A percentile compares a stretch with the other conserved stretches of the same genome.
Conservation (phyloP, 2,329 filamentous ascomycete species). For the Xylaria sp. region DNA sequence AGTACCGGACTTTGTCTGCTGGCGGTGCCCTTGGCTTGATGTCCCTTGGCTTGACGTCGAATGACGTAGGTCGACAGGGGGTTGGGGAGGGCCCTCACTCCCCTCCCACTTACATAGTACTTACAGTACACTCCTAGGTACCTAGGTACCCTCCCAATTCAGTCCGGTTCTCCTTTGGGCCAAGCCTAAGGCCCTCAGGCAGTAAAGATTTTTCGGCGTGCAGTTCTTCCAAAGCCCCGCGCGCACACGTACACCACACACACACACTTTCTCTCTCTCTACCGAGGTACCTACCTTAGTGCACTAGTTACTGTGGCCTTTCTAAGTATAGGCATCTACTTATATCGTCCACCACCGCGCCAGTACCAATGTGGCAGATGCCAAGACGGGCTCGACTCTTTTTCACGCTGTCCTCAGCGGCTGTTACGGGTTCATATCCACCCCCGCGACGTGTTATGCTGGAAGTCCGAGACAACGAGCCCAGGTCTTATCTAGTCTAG, state of each 20-base stretch:
- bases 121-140: no score
- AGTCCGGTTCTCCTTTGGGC: conserved; percentile 13
- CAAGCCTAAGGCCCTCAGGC: not conserved
- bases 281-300: not conserved
- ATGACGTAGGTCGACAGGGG: conserved; percentile 3
- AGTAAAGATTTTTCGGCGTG: conserved; percentile 2
- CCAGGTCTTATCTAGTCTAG: conserved; percentile 22
- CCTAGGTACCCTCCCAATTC: no score
- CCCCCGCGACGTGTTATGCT: not conserved
- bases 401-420: not conserved
- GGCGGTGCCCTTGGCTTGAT: no score
- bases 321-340: no score
- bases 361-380: no score
- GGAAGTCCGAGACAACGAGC: not conserved
- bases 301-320: no score
- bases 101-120: no score
- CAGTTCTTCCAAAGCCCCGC: no score
- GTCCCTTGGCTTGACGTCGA: not conserved
- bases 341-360: no score
- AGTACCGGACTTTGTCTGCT: not conserved
- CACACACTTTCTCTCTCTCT: no score
- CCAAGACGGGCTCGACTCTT: conserved; percentile 19
- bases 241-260: no score
- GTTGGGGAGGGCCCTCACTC: not conserved
- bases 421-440: not conserved